Evolutionary conservation across 2,329 filamentous ascomycete species (phyloP), one percentile per base, ranked within the genome.

Genomic region (Fusarium sambucinum): DNA sequence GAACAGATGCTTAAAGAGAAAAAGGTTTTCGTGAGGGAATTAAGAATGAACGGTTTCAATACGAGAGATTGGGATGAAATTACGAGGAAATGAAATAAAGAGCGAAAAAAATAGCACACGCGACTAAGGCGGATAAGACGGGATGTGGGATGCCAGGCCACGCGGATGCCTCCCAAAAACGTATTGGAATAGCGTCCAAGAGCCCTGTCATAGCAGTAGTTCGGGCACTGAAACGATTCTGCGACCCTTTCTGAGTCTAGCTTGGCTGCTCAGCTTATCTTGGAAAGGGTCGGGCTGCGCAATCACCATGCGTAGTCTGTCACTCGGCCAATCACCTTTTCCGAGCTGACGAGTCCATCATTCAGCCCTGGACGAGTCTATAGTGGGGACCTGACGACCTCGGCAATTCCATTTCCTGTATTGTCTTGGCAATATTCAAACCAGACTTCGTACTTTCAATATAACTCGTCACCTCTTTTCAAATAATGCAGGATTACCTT

Each of bases 271-370:
- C 38, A 45, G 46, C 45, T 62, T 56, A 61, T 51, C 55, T 52
- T 40, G 46, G 16, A 41, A 60, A 57, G 58, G 64, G 51, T 32
- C 51, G 29, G 33, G 64, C 66, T 64, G 58, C 71, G 71, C 70
- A 60, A 64, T 64, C 59, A 59, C 60, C 40, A 68, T 68, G 63
- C 52, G 21, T 54, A 33, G 13, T 17, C 10, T 14, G 27, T 29
- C 37, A 27, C 19, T 38, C 19, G 51, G 55, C 73, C 77, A 79
- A 79, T 78, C 64, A 74, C 50, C 38, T 40, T 33, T 50, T 52
- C 63, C 44, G 45, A 75, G 77, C 76, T 79, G 74, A 79, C 77
- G 77, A 79, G 76, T 76, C 74, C 72, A 64, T 62, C 64, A 58
- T 61, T 67, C 69, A 67, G 59, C 61, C 71, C 66, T 37, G 17